phyloP scores from a whole-genome alignment of 768 basidiomycete genomes.

The Lanmaoa rubissima region DNA sequence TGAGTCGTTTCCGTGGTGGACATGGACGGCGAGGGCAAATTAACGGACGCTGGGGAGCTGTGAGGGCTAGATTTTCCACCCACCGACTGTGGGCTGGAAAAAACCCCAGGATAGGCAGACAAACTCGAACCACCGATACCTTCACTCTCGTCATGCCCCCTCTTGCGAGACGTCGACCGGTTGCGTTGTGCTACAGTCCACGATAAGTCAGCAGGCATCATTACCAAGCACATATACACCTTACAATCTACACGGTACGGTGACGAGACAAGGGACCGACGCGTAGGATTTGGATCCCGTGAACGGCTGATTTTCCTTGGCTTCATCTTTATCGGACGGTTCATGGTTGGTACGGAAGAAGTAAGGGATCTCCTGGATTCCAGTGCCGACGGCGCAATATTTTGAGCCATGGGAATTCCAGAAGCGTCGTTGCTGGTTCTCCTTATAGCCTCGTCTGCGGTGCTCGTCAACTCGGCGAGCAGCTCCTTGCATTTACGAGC shows the following conservation, averaged over 20 bases:
- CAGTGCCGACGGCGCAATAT: conserved; percentile 34
- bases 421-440: conserved; percentile 22
- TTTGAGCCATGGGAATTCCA: conserved; percentile 26
- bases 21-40: conserved; percentile 68
- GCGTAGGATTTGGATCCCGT: conserved; percentile 51
- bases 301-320: conserved; percentile 57
- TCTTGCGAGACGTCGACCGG: conserved; percentile 72
- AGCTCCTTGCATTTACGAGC: conserved; percentile 85
- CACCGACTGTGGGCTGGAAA: conserved; percentile 51
- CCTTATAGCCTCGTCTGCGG: conserved; percentile 65
- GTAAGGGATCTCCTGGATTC: conserved; percentile 59
- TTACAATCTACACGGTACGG: conserved; percentile 67
- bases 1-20: conserved; percentile 46
- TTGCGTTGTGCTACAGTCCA: conserved; percentile 55
- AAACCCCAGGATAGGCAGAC: conserved; percentile 48
- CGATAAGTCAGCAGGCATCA: conserved; percentile 16
- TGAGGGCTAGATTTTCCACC: conserved; percentile 56
- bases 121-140: conserved; percentile 41
- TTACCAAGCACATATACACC: conserved; percentile 21
- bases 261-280: conserved; percentile 57
- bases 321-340: conserved; percentile 49
- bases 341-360: conserved; percentile 43
- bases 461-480: conserved; percentile 64
- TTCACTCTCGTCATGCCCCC: conserved; percentile 67
- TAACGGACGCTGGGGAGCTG: conserved; percentile 72